Evolutionary conservation across 2,329 filamentous ascomycete species (phyloP), one percentile per base, ranked within the genome.

Genomic region (Aspergillus alliaceus): DNA sequence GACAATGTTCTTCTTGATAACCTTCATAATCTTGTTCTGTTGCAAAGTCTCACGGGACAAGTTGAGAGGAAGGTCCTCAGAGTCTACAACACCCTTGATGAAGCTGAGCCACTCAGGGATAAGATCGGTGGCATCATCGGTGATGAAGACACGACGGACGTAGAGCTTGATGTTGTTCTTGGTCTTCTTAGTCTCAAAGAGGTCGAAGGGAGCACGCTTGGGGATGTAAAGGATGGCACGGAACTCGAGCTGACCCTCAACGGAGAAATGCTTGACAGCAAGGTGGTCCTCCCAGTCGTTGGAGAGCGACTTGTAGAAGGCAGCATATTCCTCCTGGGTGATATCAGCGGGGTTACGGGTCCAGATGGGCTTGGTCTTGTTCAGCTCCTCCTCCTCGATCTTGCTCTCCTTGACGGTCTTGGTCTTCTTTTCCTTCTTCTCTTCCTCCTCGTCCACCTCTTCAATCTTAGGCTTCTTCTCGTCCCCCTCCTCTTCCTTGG

Each of bases 141-240:
- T 99, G 86, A 99, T 99, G 90, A 99, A 99, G 80, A 99, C 95
- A 79, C 95, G 95, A 79, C 95, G 93, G 75, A 99, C 95, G 83
- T 99, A 99, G 72, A 99, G 89, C 90, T 99, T 99, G 88, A 99
- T 98, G 90, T 99, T 99, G 90, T 98, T 99, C 92, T 99, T 99
- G 77, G 93, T 97, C 90, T 97, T 96, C 91, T 99, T 99, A 78
- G 93, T 97, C 90, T 99, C 95, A 79, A 99, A 99, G 63, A 99
- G 90, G 76, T 99, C 95, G 80, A 99, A 99, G 72, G 95, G 95
- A 80, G 95, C 95, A 74, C 95, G 93, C 91, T 99, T 98, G 78
- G 95, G 95, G 55, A 99, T 93, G 85, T 96, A 99, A 77, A 99
- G 92, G 80, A 99, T 96, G 68, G 95, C 95, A 67, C 93, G 93